A percentile compares a stretch with the other conserved stretches of the same genome.
These are phyloP conservation scores for Fistulifera solaris DNA, from an alignment of 108 stramenopile genomes.

Conservation along the genomic window DNA sequence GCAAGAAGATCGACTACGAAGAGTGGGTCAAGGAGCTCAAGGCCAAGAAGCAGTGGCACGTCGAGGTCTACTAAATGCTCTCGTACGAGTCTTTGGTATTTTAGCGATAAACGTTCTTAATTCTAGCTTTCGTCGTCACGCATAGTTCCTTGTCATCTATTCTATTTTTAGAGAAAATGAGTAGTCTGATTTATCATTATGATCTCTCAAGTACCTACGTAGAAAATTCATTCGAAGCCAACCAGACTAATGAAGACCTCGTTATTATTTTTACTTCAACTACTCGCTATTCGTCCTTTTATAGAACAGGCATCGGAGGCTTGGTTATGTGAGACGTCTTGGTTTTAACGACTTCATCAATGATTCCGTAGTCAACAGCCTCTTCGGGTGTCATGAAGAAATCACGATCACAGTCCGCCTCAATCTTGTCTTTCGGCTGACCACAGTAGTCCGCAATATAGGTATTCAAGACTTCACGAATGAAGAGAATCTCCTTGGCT, in stretches of 20 bases:
- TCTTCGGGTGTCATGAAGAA: slow-evolving; percentile 96
- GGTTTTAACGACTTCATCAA: slow-evolving; percentile 93
- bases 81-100: not conserved
- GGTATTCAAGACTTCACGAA: slow-evolving; percentile 79
- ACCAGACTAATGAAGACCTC: too few species aligned
- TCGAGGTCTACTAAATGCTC: slow-evolving; percentile 70
- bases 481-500: slow-evolving; percentile 94
- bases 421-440: slow-evolving; percentile 92
- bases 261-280: too few species aligned
- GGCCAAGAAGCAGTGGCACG: slow-evolving; percentile 86
- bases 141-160: too few species aligned
- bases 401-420: slow-evolving; percentile 91
- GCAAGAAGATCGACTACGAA: slow-evolving; percentile 83
- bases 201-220: too few species aligned
- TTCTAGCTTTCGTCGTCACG: too few species aligned
- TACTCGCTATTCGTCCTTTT: slow-evolving; percentile 5
- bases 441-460: slow-evolving; percentile 89
- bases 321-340: slow-evolving; percentile 83
- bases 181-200: too few species aligned
- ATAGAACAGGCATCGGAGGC: slow-evolving; percentile 68
- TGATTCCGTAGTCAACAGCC: slow-evolving; percentile 92
- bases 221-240: too few species aligned
- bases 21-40: slow-evolving; percentile 83
- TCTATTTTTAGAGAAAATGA: too few species aligned
- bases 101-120: too few species aligned